Evolutionary conservation across 176 grass and related monocot genomes (phyloP).

Genomic region (Oryza brachyantha): DNA sequence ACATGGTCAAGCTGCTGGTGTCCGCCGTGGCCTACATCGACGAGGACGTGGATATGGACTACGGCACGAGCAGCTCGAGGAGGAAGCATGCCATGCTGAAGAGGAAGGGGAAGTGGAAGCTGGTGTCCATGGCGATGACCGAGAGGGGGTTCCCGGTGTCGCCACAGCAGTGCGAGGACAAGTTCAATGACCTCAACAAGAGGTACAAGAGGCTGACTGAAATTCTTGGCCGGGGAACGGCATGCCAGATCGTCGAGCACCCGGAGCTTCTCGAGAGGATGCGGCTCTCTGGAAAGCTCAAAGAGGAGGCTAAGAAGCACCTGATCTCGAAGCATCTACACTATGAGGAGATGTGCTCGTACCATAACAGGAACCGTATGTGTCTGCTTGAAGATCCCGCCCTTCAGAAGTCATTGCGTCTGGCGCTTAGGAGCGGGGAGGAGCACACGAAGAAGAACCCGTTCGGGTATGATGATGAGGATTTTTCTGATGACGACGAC

Average conservation of each 20-base stretch:
- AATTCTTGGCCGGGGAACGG: constrained; percentile 62
- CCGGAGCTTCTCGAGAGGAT: constrained; percentile 49
- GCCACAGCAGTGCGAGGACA: constrained; percentile 80
- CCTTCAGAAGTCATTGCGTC: constrained; percentile 48
- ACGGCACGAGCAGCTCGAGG: constrained; percentile 9
- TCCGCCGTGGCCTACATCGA: constrained; percentile 68
- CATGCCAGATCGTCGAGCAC: constrained; percentile 65
- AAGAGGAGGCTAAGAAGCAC: constrained; percentile 64
- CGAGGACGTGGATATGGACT: constrained; percentile 34
- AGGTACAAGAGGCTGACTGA: constrained; percentile 78
- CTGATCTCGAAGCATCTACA: constrained; percentile 69
- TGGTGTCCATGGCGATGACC: constrained; percentile 51
- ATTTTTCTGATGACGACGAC: constrained; percentile 43
- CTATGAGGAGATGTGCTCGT: constrained; percentile 89
- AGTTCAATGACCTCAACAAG: constrained; percentile 90
- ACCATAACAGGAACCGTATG: constrained; percentile 61
- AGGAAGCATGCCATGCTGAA: constrained; percentile 55
- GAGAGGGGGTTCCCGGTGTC: constrained; percentile 49
- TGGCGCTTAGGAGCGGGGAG: constrained; percentile 43
- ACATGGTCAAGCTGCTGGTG: constrained; percentile 72
- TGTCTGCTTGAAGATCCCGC: constrained; percentile 54
- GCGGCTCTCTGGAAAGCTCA: constrained; percentile 47
- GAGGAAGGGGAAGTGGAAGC: constrained; percentile 73
- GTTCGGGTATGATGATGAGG: constrained; percentile 43
- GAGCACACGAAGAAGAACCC: constrained; percentile 35